These are phyloP conservation scores for Scleroderma citrinum DNA, from an alignment of 768 basidiomycete genomes.

Conservation along the genomic window DNA sequence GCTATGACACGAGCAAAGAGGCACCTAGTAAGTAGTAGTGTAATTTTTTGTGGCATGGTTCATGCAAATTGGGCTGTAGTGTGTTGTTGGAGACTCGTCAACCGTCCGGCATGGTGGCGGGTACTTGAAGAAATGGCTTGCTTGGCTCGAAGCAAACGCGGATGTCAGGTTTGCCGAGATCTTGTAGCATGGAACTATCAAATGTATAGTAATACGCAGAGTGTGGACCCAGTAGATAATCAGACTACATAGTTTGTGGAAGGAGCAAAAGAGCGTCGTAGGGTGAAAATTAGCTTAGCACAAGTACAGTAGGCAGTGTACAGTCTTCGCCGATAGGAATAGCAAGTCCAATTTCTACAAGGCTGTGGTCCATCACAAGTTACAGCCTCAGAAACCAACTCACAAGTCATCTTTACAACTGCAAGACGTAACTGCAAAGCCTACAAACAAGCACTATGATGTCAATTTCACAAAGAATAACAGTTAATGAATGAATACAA, in stretches of 20 bases:
- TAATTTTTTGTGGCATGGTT: not conserved
- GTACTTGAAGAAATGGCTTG: slow-evolving; percentile 86
- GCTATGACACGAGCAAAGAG: slow-evolving; percentile 90
- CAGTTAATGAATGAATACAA: slow-evolving; percentile 4
- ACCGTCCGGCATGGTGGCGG: slow-evolving; percentile 80
- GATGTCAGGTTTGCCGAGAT: slow-evolving; percentile 83
- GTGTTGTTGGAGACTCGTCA: slow-evolving; percentile 89
- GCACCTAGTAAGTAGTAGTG: slow-evolving; percentile 61
- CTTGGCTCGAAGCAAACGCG: slow-evolving; percentile 85
- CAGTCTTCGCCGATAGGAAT: too few species aligned
- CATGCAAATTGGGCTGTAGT: slow-evolving; percentile 38
- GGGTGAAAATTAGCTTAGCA: too few species aligned
- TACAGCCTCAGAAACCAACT: too few species aligned
- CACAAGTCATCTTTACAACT: too few species aligned
- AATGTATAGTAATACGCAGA: not conserved
- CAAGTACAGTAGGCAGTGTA: not conserved
- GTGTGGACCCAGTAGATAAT: too few species aligned
- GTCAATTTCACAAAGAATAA: not conserved
- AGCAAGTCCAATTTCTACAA: too few species aligned
- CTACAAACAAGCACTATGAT: too few species aligned
- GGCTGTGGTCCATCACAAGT: too few species aligned
- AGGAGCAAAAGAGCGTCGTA: too few species aligned
- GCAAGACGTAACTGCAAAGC: too few species aligned
- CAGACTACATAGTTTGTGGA: too few species aligned
- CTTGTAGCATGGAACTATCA: not conserved